Conservation (phyloP, 352 stramenopile species). For the Paralagenidium karlingii region DNA sequence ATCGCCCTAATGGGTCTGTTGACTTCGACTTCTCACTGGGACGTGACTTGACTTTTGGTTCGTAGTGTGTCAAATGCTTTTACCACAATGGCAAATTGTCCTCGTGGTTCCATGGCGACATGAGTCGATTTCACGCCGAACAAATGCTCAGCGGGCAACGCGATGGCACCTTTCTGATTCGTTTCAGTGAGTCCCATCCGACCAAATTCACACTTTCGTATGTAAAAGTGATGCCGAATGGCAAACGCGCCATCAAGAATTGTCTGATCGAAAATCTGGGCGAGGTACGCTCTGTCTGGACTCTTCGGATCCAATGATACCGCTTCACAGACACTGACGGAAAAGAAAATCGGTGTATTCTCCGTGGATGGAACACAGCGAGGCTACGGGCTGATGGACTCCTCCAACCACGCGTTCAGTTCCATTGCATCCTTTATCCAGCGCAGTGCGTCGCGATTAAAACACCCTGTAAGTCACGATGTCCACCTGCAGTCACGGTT, state of each 20-base stretch:
- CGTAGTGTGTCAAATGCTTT: slow-evolving; percentile 37
- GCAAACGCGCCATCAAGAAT: slow-evolving; percentile 49
- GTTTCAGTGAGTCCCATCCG: slow-evolving; percentile 70
- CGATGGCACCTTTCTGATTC: slow-evolving; percentile 60
- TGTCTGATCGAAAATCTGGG: slow-evolving; percentile 55
- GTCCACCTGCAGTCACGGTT: neutral
- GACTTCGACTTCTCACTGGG: no score
- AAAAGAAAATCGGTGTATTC: no score
- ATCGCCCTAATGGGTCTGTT: no score
- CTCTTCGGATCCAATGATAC: no score
- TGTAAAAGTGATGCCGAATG: slow-evolving; percentile 41
- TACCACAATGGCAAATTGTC: slow-evolving; percentile 41
- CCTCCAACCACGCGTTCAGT: slow-evolving; percentile 24
- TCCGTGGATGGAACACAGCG: no score
- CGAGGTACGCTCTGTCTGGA: neutral
- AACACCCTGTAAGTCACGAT: slow-evolving; percentile 28
- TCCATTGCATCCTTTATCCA: slow-evolving; percentile 61
- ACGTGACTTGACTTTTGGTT: neutral
- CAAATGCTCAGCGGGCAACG: slow-evolving; percentile 12
- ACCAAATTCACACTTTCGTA: slow-evolving; percentile 70
- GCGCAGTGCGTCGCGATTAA: slow-evolving; percentile 33
- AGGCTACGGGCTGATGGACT: slow-evolving; percentile 42
- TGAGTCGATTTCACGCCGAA: slow-evolving; percentile 36
- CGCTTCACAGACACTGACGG: no score
- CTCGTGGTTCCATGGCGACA: slow-evolving; percentile 60